A percentile compares a stretch with the other conserved stretches of the same genome.
These are phyloP conservation scores for Septoria linicola DNA, from an alignment of 2,329 filamentous ascomycete species.

Conservation along the genomic window DNA sequence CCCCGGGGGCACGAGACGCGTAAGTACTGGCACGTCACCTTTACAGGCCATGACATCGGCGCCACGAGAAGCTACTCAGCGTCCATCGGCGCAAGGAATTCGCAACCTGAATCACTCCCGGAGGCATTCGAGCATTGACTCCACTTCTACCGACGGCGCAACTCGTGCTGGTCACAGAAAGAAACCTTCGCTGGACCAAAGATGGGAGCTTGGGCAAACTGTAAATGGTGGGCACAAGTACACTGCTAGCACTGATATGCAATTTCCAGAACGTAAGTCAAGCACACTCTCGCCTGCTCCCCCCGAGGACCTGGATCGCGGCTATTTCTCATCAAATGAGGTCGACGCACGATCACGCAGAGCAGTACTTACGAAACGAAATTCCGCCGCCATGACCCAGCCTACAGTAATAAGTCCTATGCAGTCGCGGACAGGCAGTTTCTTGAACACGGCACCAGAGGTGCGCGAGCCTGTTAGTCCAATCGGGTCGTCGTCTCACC, in stretches of 20 bases:
- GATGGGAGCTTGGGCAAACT: conserved; percentile 46
- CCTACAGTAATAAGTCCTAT: conserved; percentile 35
- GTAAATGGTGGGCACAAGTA: conserved; percentile 27
- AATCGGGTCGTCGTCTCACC: conserved; percentile 18
- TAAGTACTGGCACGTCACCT: conserved; percentile 30
- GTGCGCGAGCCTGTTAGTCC: conserved; percentile 22
- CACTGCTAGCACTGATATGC: conserved; percentile 27
- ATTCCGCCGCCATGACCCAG: conserved; percentile 36
- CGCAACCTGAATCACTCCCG: conserved; percentile 70
- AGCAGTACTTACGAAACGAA: conserved; percentile 73
- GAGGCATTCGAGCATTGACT: conserved; percentile 84
- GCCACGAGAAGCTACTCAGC: conserved; percentile 35
- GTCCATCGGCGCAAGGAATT: conserved; percentile 40
- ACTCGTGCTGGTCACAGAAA: conserved; percentile 50
- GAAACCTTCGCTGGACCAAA: conserved; percentile 58
- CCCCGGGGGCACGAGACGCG: conserved; percentile 32
- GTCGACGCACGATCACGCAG: conserved; percentile 52
- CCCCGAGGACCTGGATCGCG: conserved; percentile 69
- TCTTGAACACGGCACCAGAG: conserved; percentile 12
- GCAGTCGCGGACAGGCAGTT: conserved; percentile 64
- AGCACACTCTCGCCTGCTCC: conserved; percentile 35
- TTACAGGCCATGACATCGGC: conserved; percentile 37
- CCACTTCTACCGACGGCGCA: conserved; percentile 45
- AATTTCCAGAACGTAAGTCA: conserved; percentile 32
- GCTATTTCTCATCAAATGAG: conserved; percentile 91